Percentiles rank a stretch among this genome's conserved stretches.
Conservation (phyloP, 805 yeast species). For the Saccharomycopsis synnaedendra region DNA sequence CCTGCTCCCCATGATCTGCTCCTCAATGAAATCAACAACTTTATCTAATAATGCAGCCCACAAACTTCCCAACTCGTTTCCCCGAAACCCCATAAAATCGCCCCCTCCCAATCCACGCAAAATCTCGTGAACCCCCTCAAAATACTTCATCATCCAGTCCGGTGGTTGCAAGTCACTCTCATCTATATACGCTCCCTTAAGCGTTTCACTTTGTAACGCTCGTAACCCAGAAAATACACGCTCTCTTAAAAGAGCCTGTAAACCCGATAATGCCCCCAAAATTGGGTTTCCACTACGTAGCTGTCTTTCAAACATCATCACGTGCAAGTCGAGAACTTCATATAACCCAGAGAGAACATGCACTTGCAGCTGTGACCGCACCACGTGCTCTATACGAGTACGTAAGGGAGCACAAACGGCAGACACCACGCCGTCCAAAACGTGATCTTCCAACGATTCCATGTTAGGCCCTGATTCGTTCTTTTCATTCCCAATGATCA, state of each 20-base stretch:
- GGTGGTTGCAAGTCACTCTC: slow-evolving; percentile 60
- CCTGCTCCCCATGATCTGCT: slow-evolving; percentile 22
- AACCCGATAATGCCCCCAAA: slow-evolving; percentile 20
- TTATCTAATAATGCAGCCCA: slow-evolving; percentile 31
- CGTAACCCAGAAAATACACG: slow-evolving; percentile 30
- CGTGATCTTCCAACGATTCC: slow-evolving; percentile 20
- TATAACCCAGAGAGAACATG: slow-evolving; percentile 44
- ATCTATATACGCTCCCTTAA: slow-evolving; percentile 4
- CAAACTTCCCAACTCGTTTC: slow-evolving; percentile 26
- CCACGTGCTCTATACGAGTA: slow-evolving; percentile 54
- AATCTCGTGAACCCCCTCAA: slow-evolving; percentile 47
- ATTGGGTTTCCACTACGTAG: slow-evolving; percentile 19
- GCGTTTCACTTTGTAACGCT: slow-evolving; percentile 22
- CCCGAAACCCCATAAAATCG: slow-evolving; percentile 29
- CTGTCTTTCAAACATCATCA: slow-evolving; percentile 41
- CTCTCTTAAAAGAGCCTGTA: slow-evolving; percentile 27
- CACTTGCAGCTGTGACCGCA: slow-evolving; percentile 53
- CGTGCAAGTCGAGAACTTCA: slow-evolving; percentile 57
- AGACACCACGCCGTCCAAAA: slow-evolving; percentile 37
- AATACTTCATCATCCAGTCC: slow-evolving; percentile 67
- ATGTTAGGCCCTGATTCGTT: slow-evolving; percentile 21
- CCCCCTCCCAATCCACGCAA: slow-evolving; percentile 30
- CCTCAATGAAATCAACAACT: slow-evolving; percentile 23
- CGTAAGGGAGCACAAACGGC: slow-evolving; percentile 49
- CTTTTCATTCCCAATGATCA: slow-evolving; percentile 27